phyloP scores from a whole-genome alignment of 2,329 filamentous ascomycete genomes.

The Biscogniauxia sp. region DNA sequence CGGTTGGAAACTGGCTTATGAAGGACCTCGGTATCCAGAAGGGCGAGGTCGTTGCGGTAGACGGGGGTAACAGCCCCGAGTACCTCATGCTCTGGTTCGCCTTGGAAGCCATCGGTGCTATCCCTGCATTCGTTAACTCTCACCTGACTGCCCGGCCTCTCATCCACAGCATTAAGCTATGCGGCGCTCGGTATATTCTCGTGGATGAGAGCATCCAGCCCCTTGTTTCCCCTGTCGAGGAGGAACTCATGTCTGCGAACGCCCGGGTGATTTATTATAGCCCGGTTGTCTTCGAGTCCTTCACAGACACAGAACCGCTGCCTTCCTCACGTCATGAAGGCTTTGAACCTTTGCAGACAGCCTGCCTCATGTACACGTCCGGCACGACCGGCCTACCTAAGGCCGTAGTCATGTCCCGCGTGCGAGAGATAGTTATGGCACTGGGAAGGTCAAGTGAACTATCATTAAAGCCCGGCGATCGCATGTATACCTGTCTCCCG shows the following conservation, averaged over 20 bases:
- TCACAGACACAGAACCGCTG: constrained; percentile 46
- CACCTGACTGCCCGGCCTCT: constrained; percentile 62
- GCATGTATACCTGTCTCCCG: constrained; percentile 74
- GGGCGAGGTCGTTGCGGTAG: constrained; percentile 61
- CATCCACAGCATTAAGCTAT: constrained; percentile 62
- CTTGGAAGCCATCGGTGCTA: constrained; percentile 62
- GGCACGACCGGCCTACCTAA: constrained; percentile 77
- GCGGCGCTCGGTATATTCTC: constrained; percentile 52
- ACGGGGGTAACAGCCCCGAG: constrained; percentile 64
- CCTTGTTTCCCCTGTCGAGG: constrained; percentile 54
- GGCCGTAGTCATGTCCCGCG: constrained; percentile 58
- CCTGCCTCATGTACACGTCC: constrained; percentile 68
- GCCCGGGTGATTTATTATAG: constrained; percentile 54
- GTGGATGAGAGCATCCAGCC: constrained; percentile 55
- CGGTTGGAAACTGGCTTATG: constrained; percentile 61
- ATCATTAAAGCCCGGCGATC: constrained; percentile 39
- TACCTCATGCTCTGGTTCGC: constrained; percentile 66
- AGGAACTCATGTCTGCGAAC: constrained; percentile 51
- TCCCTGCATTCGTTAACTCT: constrained; percentile 67
- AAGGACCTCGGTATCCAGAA: constrained; percentile 54
- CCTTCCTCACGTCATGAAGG: constrained; percentile 51
- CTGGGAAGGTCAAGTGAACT: constrained; percentile 15
- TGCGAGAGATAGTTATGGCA: constrained; percentile 27
- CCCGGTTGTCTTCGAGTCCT: constrained; percentile 42
- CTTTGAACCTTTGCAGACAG: constrained; percentile 49